Evolutionary conservation across 2,329 filamentous ascomycete genomes (phyloP).

Genomic region (Talaromyces albobiverticillius): DNA sequence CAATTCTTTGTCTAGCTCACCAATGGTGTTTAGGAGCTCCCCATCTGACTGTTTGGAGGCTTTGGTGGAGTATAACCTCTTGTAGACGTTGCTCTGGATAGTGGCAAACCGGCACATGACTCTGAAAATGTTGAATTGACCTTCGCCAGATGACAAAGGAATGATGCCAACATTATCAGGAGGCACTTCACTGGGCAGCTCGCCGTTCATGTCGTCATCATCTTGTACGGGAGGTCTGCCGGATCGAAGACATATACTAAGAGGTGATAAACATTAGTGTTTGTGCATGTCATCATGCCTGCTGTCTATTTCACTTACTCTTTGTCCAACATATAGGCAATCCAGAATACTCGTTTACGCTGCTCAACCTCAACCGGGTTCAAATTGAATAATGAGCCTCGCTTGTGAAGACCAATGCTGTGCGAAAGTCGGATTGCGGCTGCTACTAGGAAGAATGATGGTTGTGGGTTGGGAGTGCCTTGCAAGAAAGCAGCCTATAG

Average conservation of each 20-base stretch:
- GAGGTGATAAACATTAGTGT: slow-evolving; percentile 16
- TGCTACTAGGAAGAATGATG: slow-evolving; percentile 84
- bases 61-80: slow-evolving; percentile 85
- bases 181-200: slow-evolving; percentile 86
- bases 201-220: slow-evolving; percentile 90
- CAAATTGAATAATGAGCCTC: slow-evolving; percentile 86
- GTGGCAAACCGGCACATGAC: slow-evolving; percentile 87
- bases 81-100: slow-evolving; percentile 94
- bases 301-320: slow-evolving; percentile 46
- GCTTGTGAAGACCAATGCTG: slow-evolving; percentile 92
- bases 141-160: slow-evolving; percentile 79
- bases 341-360: slow-evolving; percentile 74
- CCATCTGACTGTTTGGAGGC: slow-evolving; percentile 89
- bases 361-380: slow-evolving; percentile 95
- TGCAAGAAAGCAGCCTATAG: slow-evolving; percentile 79
- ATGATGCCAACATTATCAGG: slow-evolving; percentile 93
- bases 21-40: slow-evolving; percentile 90
- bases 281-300: neutral
- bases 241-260: slow-evolving; percentile 65
- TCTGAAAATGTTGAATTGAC: slow-evolving; percentile 92
- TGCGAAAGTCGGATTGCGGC: slow-evolving; percentile 88
- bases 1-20: slow-evolving; percentile 82
- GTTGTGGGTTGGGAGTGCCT: slow-evolving; percentile 94
- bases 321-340: slow-evolving; percentile 71
- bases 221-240: slow-evolving; percentile 70